These are phyloP conservation scores for Trichosporon sp. DNA, from an alignment of 1,284 basidiomycete genomes.

Conservation along the genomic window DNA sequence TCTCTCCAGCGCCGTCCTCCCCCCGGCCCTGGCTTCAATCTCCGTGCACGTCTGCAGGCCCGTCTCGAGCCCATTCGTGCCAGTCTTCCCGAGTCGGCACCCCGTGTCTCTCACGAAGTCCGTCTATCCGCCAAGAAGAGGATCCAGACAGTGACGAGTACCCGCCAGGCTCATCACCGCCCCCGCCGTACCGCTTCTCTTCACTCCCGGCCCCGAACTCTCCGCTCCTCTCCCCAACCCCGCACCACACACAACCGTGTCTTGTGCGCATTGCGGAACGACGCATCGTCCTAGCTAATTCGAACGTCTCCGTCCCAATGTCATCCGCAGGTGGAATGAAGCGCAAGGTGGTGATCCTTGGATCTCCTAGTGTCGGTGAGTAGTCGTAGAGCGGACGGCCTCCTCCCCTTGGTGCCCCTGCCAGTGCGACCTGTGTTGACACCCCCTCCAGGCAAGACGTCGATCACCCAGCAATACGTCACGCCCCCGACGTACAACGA, in stretches of 20 bases:
- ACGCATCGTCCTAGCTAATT: slow-evolving; percentile 14
- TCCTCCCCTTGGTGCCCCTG: neutral
- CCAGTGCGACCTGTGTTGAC: neutral
- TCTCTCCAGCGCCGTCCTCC: slow-evolving; percentile 13
- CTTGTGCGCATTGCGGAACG: slow-evolving; percentile 20
- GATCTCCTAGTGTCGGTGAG: slow-evolving; percentile 76
- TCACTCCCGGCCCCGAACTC: neutral
- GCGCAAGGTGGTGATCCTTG: slow-evolving; percentile 80
- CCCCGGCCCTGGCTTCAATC: neutral
- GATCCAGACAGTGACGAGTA: neutral
- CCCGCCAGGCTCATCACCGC: neutral
- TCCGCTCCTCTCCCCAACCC: neutral
- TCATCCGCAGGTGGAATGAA: slow-evolving; percentile 58
- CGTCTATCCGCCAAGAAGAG: slow-evolving; percentile 1
- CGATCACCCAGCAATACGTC: slow-evolving; percentile 72
- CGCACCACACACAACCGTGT: slow-evolving; percentile 20
- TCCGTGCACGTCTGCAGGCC: neutral
- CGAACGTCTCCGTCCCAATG: slow-evolving; percentile 15
- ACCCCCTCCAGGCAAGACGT: slow-evolving; percentile 68
- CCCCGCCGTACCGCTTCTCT: slow-evolving; percentile 4
- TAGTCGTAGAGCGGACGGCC: slow-evolving; percentile 27
- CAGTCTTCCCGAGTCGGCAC: slow-evolving; percentile 7
- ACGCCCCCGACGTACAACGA: slow-evolving; percentile 70
- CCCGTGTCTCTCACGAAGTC: neutral
- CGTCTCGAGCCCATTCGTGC: slow-evolving; percentile 1